Percentiles rank a stretch among this genome's conserved stretches.
These are phyloP conservation scores for Butyriboletus appendiculatus DNA, from an alignment of 1,284 basidiomycete species.

Conservation along the genomic window DNA sequence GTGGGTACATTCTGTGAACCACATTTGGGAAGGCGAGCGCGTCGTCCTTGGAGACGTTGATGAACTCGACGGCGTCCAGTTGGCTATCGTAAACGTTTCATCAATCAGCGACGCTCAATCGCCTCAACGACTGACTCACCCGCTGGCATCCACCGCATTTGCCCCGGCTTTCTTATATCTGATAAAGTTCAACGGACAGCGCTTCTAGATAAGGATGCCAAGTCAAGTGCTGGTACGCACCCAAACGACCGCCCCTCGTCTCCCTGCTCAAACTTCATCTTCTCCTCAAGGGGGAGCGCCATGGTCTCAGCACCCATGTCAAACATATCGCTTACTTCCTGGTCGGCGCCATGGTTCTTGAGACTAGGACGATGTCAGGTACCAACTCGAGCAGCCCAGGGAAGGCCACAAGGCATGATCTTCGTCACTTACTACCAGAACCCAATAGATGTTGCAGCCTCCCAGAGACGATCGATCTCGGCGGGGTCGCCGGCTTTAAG, in stretches of 20 bases:
- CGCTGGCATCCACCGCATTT: slow-evolving; percentile 64
- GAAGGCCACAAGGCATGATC: not conserved
- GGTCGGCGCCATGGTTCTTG: slow-evolving; percentile 61
- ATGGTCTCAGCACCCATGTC: slow-evolving; percentile 59
- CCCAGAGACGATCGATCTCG: slow-evolving; percentile 50
- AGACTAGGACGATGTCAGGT: slow-evolving; percentile 39
- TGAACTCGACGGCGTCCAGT: slow-evolving; percentile 60
- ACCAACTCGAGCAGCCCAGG: not conserved
- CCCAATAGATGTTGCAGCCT: slow-evolving; percentile 51
- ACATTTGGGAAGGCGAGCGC: slow-evolving; percentile 54
- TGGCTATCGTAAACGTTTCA: slow-evolving; percentile 4
- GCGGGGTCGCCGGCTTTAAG: slow-evolving; percentile 38
- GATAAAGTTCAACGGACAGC: slow-evolving; percentile 1
- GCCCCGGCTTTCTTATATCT: slow-evolving; percentile 68
- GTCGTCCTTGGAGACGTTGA: slow-evolving; percentile 70
- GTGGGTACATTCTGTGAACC: slow-evolving; percentile 56
- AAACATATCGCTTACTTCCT: slow-evolving; percentile 59
- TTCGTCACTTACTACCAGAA: slow-evolving; percentile 53
- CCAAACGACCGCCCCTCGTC: slow-evolving; percentile 64
- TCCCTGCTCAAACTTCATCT: slow-evolving; percentile 66
- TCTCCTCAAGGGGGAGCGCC: slow-evolving; percentile 59
- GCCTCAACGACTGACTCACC: slow-evolving; percentile 27
- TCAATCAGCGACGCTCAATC: not conserved
- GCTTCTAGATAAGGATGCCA: not conserved
- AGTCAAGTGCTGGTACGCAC: slow-evolving; percentile 27